These are phyloP conservation scores for Ophiocordyceps camponoti-rufipedis DNA, from an alignment of 2,329 filamentous ascomycete genomes.

Conservation along the genomic window DNA sequence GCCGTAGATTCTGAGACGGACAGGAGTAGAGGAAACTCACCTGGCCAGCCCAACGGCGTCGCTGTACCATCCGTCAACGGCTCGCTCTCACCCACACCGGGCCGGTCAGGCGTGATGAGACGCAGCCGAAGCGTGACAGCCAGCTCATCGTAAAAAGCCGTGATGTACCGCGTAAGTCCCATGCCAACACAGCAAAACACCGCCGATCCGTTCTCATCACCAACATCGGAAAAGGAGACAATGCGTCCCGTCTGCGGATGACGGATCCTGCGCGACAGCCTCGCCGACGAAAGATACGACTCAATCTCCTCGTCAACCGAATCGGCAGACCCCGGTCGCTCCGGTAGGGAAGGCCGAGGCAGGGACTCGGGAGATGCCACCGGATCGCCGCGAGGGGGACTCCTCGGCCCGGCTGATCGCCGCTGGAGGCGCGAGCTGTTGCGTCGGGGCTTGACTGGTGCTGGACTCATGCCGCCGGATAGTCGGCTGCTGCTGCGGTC, in stretches of 20 bases:
- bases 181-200: slow-evolving; percentile 96
- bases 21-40: slow-evolving; percentile 27
- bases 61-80: slow-evolving; percentile 64
- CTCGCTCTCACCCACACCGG: slow-evolving; percentile 85
- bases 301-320: slow-evolving; percentile 80
- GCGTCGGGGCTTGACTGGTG: slow-evolving; percentile 28
- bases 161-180: slow-evolving; percentile 90
- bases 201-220: slow-evolving; percentile 75
- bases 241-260: slow-evolving; percentile 73
- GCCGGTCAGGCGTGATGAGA: slow-evolving; percentile 83
- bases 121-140: slow-evolving; percentile 75
- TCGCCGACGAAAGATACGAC: slow-evolving; percentile 64
- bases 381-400: slow-evolving; percentile 19
- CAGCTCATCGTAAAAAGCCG: slow-evolving; percentile 92
- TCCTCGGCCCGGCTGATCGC: slow-evolving; percentile 29
- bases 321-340: slow-evolving; percentile 61
- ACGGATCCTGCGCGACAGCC: slow-evolving; percentile 71
- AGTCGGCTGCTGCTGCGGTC: slow-evolving; percentile 25
- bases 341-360: slow-evolving; percentile 18
- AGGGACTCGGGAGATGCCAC: slow-evolving; percentile 10
- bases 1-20: neutral
- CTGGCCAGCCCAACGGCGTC: slow-evolving; percentile 85
- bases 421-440: slow-evolving; percentile 41
- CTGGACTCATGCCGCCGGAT: slow-evolving; percentile 30
- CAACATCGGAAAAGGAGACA: slow-evolving; percentile 94